Conservation (phyloP, 371 early-diverging fungal species). For the Zychaea mexicana region DNA sequence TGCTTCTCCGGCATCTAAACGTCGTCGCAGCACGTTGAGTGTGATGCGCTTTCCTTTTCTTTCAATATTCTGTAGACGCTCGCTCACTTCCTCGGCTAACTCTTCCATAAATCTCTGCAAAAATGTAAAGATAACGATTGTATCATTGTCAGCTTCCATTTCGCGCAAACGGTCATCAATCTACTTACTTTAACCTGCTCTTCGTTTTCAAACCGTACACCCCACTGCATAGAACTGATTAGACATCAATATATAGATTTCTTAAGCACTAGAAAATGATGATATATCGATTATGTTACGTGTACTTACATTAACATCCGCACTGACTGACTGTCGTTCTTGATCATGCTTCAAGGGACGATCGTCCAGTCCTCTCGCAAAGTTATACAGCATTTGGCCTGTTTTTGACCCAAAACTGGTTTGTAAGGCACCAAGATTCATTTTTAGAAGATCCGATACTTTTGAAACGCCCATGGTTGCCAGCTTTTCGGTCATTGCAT, state of each 20-base stretch:
- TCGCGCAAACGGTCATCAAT: too few species aligned
- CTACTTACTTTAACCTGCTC: constrained; percentile 56
- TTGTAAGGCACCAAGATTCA: constrained; percentile 49
- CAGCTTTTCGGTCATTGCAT: constrained; percentile 45
- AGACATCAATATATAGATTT: not conserved
- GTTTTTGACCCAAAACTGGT: constrained; percentile 71
- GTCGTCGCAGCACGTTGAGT: constrained; percentile 59
- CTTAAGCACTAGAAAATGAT: not conserved
- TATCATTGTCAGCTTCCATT: not conserved
- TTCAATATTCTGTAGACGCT: constrained; percentile 48
- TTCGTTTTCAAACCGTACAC: constrained; percentile 76
- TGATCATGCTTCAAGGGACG: constrained; percentile 63
- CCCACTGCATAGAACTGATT: constrained; percentile 63
- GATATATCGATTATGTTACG: not conserved
- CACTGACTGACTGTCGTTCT: constrained; percentile 77
- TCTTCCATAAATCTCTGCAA: constrained; percentile 47
- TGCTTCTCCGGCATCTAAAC: constrained; percentile 50
- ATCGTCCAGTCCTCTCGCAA: constrained; percentile 77
- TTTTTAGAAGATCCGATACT: constrained; percentile 55
- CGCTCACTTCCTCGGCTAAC: constrained; percentile 55
- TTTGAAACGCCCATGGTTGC: constrained; percentile 42
- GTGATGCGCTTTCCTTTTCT: constrained; percentile 56
- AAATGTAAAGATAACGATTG: not conserved
- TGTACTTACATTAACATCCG: constrained; percentile 58
- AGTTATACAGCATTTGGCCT: constrained; percentile 65